A percentile compares a stretch with the other conserved stretches of the same genome.
phyloP scores from a whole-genome alignment of 108 stramenopile genomes.

The Conticribra guillardii region DNA sequence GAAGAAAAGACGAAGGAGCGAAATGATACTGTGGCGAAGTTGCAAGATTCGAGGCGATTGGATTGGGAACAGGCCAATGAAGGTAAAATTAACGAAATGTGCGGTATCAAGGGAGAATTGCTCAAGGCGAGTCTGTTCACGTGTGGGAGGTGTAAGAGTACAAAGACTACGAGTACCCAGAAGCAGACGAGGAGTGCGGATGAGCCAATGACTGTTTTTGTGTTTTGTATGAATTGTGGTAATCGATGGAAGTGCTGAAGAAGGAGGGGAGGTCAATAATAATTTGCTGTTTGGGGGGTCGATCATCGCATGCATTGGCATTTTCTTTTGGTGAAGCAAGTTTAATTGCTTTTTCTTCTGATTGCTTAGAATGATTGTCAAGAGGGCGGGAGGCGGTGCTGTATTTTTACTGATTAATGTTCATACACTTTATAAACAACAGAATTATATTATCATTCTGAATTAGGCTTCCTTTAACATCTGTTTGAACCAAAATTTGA shows the following conservation, averaged over 20 bases:
- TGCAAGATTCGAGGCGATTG: conserved; percentile 76
- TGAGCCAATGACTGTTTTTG: conserved; percentile 99
- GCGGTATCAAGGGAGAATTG: conserved; percentile 89
- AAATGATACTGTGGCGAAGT: conserved; percentile 57
- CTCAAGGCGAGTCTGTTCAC: conserved; percentile 90
- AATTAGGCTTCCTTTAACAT: no score
- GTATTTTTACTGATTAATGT: no score
- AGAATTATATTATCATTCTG: no score
- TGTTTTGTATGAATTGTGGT: conserved; percentile 92
- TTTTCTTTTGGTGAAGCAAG: no score
- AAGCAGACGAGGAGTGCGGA: conserved; percentile 98
- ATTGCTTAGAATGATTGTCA: no score
- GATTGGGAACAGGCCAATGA: conserved; percentile 92
- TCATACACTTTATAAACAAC: no score
- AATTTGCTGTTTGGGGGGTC: background rate
- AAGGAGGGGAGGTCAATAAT: background rate
- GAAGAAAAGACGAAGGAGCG: conserved; percentile 71
- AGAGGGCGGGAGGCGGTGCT: no score
- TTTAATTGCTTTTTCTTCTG: no score
- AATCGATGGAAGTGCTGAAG: conserved; percentile 92
- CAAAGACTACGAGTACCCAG: conserved; percentile 95
- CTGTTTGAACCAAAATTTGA: no score
- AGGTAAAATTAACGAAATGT: conserved; percentile 90
- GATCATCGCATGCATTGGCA: no score
- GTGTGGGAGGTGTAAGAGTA: conserved; percentile 95